Evolutionary conservation across 2,329 filamentous ascomycete species (phyloP), one percentile per base, ranked within the genome.

Genomic region (Truncatella angustata): DNA sequence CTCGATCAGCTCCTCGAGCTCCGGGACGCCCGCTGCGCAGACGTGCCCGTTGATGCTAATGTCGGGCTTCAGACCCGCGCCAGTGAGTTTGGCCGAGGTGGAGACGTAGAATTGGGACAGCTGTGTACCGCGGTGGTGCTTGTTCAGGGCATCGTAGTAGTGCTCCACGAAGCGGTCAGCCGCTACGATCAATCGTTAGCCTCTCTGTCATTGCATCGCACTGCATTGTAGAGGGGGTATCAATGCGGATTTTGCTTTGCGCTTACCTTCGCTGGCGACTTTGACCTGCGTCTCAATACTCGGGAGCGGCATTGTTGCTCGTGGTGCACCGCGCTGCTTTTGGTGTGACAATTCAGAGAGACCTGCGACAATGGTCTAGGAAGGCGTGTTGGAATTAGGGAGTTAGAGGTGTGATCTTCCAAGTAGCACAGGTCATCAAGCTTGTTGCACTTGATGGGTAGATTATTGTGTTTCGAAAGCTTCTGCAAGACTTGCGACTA

Each of bases 11-110:
- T 78, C 77, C 60, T 87, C 83, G 62, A 91, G 86, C 40, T 85
- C 84, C 47, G 75, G 72, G 0, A 85, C 86, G 51, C n/a, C n/a
- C n/a, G 82, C 78, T 30, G 79, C 69, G 34, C 90, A 73, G 2
- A 81, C 70, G 44, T 85, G 84, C 61, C 91, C 91, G 72, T 96
- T 96, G 77, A 91, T 86, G 62, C 84, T 81, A 62, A 96, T 91
- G 65, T 85, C 83, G 48, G 89, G 78, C 30, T 76, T 74, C 21
- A 76, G 71, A 55, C 76, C 72, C n/a, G 79, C 72, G 11, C 67
- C 54, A n/a, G 64, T 64, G 56, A 83, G 81, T 54, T 77, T 73
- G 10, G 77, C 60, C 21, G 80, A 81, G 47, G 77, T 70, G 65
- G 82, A 81, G 58, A 85, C 73, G 75, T 96, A 96, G 76, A 86